phyloP scores from a whole-genome alignment of 1,284 basidiomycete species.

The Somion occarium region DNA sequence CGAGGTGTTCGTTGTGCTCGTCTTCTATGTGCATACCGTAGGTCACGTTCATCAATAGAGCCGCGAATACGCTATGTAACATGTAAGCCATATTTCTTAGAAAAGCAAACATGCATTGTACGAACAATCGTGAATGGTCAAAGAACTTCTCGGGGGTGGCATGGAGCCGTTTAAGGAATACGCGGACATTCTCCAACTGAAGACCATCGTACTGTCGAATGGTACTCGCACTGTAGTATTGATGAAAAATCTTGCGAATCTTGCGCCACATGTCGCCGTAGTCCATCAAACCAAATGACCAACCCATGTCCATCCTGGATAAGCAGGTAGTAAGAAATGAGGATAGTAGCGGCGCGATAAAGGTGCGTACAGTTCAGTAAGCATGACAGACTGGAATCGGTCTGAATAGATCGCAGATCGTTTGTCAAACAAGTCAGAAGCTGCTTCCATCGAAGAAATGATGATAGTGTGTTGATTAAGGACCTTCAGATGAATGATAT shows the following conservation, averaged over 20 bases:
- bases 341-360: not conserved
- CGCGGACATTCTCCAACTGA: not conserved
- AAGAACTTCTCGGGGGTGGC: not conserved
- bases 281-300: not conserved
- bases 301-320: slow-evolving; percentile 6
- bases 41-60: not conserved
- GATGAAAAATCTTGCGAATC: slow-evolving; percentile 3
- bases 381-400: slow-evolving; percentile 11
- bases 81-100: too few relatives aligned
- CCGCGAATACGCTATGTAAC: not conserved
- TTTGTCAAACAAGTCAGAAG: slow-evolving; percentile 20
- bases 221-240: slow-evolving; percentile 1
- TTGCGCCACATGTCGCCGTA: slow-evolving; percentile 4
- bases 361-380: slow-evolving; percentile 5
- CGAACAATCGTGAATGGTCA: not conserved
- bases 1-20: not conserved
- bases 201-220: not conserved
- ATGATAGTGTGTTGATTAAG: slow-evolving; percentile 22
- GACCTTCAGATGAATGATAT: slow-evolving; percentile 22
- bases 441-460: slow-evolving; percentile 20
- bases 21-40: slow-evolving; percentile 1
- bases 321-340: not conserved
- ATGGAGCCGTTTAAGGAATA: not conserved
- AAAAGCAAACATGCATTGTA: not conserved
- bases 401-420: slow-evolving; percentile 27